These are phyloP conservation scores for Zymoseptoria crescenta DNA, from an alignment of 2,329 filamentous ascomycete species.

Conservation along the genomic window DNA sequence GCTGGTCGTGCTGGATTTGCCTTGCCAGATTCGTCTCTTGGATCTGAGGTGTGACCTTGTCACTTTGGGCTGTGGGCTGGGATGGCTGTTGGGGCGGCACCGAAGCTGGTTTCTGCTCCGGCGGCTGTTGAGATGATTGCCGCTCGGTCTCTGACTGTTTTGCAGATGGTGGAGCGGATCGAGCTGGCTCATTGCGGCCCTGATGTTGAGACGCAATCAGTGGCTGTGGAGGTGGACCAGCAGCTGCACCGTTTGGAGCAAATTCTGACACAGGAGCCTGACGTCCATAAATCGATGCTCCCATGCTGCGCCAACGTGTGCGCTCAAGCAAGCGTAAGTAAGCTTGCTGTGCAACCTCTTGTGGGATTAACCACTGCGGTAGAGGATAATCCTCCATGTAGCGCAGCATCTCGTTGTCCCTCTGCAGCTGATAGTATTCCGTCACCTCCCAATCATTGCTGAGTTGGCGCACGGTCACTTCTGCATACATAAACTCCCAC, in stretches of 20 bases:
- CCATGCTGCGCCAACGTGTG: slow-evolving; percentile 17
- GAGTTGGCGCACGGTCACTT: slow-evolving; percentile 12
- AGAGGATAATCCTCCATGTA: slow-evolving; percentile 25
- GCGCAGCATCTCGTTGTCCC: slow-evolving; percentile 23
- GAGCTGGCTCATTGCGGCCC: neutral
- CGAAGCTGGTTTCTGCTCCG: neutral
- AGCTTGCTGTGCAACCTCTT: slow-evolving; percentile 16
- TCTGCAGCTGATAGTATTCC: slow-evolving; percentile 22
- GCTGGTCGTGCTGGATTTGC: neutral
- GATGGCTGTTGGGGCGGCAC: neutral
- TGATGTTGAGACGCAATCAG: neutral
- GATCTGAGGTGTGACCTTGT: neutral
- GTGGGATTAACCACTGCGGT: slow-evolving; percentile 22
- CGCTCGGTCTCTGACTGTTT: neutral
- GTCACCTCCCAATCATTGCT: slow-evolving; percentile 21
- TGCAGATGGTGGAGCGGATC: neutral
- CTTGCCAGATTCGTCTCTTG: neutral
- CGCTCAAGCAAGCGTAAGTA: slow-evolving; percentile 22
- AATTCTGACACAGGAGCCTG: neutral
- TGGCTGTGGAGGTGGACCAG: neutral
- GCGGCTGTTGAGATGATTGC: neutral
- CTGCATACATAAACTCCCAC: slow-evolving; percentile 23
- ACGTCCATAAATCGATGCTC: slow-evolving; percentile 21
- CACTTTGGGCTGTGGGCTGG: neutral
- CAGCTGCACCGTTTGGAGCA: neutral